phyloP scores from a whole-genome alignment of 78 protist species.

The Dictyostelium intermedium region DNA sequence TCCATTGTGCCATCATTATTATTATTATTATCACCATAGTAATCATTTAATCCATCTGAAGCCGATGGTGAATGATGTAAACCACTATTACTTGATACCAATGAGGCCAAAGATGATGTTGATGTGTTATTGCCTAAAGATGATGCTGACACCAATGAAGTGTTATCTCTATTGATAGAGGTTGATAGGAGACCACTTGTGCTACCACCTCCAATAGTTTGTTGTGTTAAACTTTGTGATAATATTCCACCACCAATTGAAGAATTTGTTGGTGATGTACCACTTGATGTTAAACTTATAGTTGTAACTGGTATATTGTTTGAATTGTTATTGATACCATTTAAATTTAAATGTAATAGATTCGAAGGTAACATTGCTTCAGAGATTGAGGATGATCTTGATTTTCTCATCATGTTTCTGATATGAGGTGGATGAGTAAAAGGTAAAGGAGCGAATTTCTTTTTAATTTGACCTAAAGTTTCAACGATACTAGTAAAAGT shows the following conservation, averaged over 20 bases:
- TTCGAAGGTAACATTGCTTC: constrained; percentile 36
- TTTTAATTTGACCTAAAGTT: constrained; percentile 19
- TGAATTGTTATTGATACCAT: neutral
- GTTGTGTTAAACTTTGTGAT: neutral
- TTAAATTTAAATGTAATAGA: neutral
- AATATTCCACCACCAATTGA: neutral
- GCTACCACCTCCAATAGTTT: neutral
- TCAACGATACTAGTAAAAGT: constrained; percentile 70
- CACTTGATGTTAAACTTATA: neutral
- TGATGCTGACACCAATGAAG: neutral
- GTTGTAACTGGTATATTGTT: neutral
- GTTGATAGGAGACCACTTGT: neutral
- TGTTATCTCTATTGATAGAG: neutral
- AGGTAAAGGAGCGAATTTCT: constrained; percentile 49
- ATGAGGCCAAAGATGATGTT: constrained; percentile 45
- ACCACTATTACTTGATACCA: neutral
- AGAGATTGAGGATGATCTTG: constrained; percentile 50
- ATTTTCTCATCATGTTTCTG: constrained; percentile 37
- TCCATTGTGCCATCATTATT: neutral
- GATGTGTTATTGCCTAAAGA: neutral
- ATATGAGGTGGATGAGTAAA: constrained; percentile 52
- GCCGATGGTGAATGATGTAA: constrained; percentile 33
- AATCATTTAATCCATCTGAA: neutral
- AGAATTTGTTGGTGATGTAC: neutral
- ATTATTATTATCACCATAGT: neutral